These are phyloP conservation scores for Brassica hybrid DNA, from an alignment of 441 rosid genomes.

Conservation along the genomic window DNA sequence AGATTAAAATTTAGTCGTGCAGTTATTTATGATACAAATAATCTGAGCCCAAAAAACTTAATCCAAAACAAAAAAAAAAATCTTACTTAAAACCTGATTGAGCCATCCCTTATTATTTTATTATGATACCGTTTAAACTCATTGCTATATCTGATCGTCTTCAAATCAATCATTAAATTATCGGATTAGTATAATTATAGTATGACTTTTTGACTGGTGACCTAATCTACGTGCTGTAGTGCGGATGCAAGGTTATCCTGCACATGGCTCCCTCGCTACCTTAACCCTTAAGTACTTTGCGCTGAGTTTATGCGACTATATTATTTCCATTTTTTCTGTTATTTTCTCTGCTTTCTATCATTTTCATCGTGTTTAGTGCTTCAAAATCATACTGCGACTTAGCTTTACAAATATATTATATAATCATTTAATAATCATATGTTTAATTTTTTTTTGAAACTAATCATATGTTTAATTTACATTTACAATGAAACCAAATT, in stretches of 20 bases:
- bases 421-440: background rate
- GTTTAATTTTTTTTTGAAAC: background rate
- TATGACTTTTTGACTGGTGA: slow-evolving; percentile 10
- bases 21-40: background rate
- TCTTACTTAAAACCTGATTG: background rate
- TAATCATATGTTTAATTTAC: background rate
- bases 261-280: slow-evolving; percentile 37
- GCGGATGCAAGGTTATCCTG: slow-evolving; percentile 21
- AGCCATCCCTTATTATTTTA: background rate
- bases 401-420: background rate
- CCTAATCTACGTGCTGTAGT: slow-evolving; percentile 18
- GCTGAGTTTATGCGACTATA: background rate
- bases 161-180: slow-evolving; percentile 18
- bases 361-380: slow-evolving; percentile 11
- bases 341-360: slow-evolving; percentile 1
- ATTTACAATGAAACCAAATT: background rate
- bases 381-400: slow-evolving; percentile 7
- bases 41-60: background rate
- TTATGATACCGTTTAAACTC: background rate
- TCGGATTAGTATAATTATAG: background rate
- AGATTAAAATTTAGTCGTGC: background rate
- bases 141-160: background rate
- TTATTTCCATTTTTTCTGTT: slow-evolving; percentile 17
- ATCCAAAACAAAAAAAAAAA: background rate
- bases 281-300: slow-evolving; percentile 25